Base-by-base conservation (phyloP, 2,329 filamentous ascomycete species). In the Cylindrodendrum hubeiense region DNA sequence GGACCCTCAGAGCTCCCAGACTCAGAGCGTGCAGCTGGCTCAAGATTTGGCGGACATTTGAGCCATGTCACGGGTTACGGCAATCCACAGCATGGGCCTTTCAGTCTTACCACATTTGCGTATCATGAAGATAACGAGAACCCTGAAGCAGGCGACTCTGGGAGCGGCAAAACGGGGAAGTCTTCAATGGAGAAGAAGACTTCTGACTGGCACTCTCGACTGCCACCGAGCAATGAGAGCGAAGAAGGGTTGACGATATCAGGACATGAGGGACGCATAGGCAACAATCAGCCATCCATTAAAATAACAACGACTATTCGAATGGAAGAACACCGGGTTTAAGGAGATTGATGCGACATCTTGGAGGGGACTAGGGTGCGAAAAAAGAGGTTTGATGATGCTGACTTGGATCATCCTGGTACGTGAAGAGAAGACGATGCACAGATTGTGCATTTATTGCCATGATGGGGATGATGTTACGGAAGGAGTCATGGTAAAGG, bases 41-140 rank as follows among this genome's bases (percentile, higher is more conserved):
- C 47, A 56, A 53, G 7, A 19, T 21, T n/a, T n/a, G 33, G 52
- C 15, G 47, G 26, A 50, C 51, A 62, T 26, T 61, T 63, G 24
- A 65, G 43, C 59, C 60, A 15, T 5, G 69, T 65, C 3, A 62
- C 67, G 62, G 8, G 50, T 28, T 55, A 39, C 60, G 33, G 50
- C 33, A 63, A 65, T 59, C 51, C 65, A 46, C 67, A 70, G 26
- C 49, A 60, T 52, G 65, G 74, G 21, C 73, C 71, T 37, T 77
- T 75, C 46, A 74, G 73, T 47, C 74, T 76, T 47, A 69, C 73
- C 21, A 76, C 75, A 43, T 76, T 76, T 65, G 61, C 72, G 66
- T 41, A 69, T 41, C 64, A 73, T 44, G 72, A 74, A 41, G 67
- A 75, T 37, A 46, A 64, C 53, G 19, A 70, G 46, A 44, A 66